A percentile compares a stretch with the other conserved stretches of the same genome.
phyloP scores from a whole-genome alignment of 2,329 filamentous ascomycete species.

The Huntiella moniliformis region DNA sequence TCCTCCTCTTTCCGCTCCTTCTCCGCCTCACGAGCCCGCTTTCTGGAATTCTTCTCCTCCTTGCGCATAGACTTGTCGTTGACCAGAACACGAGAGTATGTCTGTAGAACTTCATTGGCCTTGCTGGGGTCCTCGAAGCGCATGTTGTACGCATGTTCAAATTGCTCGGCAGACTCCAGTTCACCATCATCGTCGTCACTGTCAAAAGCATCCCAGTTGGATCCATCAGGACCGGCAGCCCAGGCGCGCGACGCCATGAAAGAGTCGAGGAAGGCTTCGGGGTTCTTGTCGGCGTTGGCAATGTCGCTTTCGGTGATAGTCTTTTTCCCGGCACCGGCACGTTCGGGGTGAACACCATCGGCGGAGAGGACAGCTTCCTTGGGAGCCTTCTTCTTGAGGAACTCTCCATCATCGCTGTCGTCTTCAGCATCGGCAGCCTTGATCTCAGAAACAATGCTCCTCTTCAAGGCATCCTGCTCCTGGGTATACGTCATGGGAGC shows the following conservation, averaged over 20 bases:
- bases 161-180: slow-evolving; percentile 58
- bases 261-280: slow-evolving; percentile 83
- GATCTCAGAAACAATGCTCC: slow-evolving; percentile 61
- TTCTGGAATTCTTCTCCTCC: slow-evolving; percentile 59
- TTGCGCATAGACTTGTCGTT: slow-evolving; percentile 68
- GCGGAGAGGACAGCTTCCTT: slow-evolving; percentile 7
- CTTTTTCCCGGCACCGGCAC: slow-evolving; percentile 27
- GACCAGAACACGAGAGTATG: slow-evolving; percentile 74
- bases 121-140: slow-evolving; percentile 84
- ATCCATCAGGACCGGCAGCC: slow-evolving; percentile 44
- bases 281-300: slow-evolving; percentile 64
- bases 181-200: slow-evolving; percentile 81
- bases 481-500: slow-evolving; percentile 57
- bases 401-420: slow-evolving; percentile 24
- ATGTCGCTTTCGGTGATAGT: slow-evolving; percentile 44
- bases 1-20: slow-evolving; percentile 59
- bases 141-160: slow-evolving; percentile 86
- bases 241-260: slow-evolving; percentile 87
- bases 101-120: slow-evolving; percentile 70
- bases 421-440: slow-evolving; percentile 32
- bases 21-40: slow-evolving; percentile 62
- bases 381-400: slow-evolving; percentile 14
- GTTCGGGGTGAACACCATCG: slow-evolving; percentile 35
- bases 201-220: slow-evolving; percentile 64
- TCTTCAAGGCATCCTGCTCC: slow-evolving; percentile 72